Evolutionary conservation across 1,139 yeast genomes (phyloP), one percentile per base, ranked within the genome.

Genomic region (Debaryomyces coudertii): DNA sequence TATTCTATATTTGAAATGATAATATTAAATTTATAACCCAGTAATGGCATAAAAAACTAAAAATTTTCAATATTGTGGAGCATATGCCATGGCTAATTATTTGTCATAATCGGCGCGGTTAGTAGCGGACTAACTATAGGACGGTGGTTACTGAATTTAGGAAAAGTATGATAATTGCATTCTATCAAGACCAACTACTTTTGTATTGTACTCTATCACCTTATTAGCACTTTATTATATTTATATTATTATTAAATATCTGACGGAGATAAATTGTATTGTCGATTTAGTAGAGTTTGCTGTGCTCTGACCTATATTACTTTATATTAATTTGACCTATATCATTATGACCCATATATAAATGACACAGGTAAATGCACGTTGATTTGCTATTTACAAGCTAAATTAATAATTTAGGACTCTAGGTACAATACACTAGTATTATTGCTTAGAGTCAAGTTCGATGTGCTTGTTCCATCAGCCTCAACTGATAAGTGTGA

Each of bases 31-130:
- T 16, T 23, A 36, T 36, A 16, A 9, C 20, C n/a, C 24, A 33
- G 24, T 18, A 33, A 4, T 25, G 28, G 12, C 9, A 18, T 18
- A 36, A 23, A 36, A 7, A 36, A 36, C 11, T 36, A 7, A 36
- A 36, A 36, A 12, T 36, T 15, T 36, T 15, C 22, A 33, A 18
- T 33, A 33, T 24, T 33, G 36, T 33, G 36, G 36, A 33, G 23
- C 36, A 33, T 33, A 11, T 36, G 39, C 22, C 7, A 15, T 15
- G 12, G 14, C 14, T 14, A 14, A 25, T 6, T 25, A 36, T 36
- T 36, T 36, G 39, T 36, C 30, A 36, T 7, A 16, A 16, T 16
- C 23, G 36, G 24, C 24, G 28, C 28, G 12, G 28, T 3, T 9
- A 4, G 7, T 25, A 25, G 22, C 36, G 36, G 25, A 18, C n/a